Base-by-base conservation (phyloP, 345 rosid species). In the Eucalyptus virginea region DNA sequence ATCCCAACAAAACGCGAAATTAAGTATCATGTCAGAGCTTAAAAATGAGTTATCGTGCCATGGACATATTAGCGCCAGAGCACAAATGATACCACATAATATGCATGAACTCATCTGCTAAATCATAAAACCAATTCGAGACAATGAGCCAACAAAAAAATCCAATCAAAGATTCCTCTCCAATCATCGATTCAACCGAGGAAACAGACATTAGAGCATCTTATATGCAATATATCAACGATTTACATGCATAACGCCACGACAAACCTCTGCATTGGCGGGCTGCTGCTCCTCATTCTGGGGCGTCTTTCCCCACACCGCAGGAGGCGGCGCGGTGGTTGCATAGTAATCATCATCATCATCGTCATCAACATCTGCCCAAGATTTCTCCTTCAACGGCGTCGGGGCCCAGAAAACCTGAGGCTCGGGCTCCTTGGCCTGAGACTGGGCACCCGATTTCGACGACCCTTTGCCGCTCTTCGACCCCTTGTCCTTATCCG, bases 321-420 rank as follows among this genome's bases (percentile, higher is more conserved):
- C 86, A 3, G 86, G 54, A 6, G 92, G 90, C 11, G 94, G 94
- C 0, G 91, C 94, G 1, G 91, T 88, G 86, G 92, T 91, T 23
- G 93, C 93, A 81, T 87, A 93, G 65, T 93, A 93, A 86, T 93
- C 94, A 44, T 93, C 94, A 9, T 93, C 94, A 11, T 93, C 94
- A 2, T 91, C 94, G 40, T 93, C 94, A 32, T 91, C 93, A 28
- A 91, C 92, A 90, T 93, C 94, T 19, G 94, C 94, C 94, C 94
- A 93, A 2, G 93, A 93, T 88, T 93, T 93, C 9, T 69, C 87
- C 40, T 60, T 88, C 65, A 93, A 90, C 6, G 93, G 93, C 9
- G 94, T 90, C 4, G 94, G 94, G 7, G 93, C 92, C 94, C 94
- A 93, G 62, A 91, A 91, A 7, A 93, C 92, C 88, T 88, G 90